phyloP scores from a whole-genome alignment of 805 yeast genomes.

The Huiozyma sinensis region DNA sequence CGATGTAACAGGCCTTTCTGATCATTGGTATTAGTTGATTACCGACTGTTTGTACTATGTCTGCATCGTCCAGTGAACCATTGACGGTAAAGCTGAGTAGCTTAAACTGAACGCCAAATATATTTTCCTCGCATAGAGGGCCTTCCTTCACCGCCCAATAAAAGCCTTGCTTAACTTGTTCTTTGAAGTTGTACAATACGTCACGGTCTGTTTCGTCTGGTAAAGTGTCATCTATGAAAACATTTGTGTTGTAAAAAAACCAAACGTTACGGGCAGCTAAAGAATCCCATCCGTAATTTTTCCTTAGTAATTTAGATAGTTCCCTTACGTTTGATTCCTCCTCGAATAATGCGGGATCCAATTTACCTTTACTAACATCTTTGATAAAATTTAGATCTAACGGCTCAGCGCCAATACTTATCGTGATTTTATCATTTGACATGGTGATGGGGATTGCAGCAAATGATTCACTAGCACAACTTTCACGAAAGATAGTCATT shows the following conservation, averaged over 20 bases:
- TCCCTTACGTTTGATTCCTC: constrained; percentile 37
- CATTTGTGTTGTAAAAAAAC: constrained; percentile 64
- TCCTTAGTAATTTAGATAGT: constrained; percentile 42
- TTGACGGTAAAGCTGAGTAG: constrained; percentile 45
- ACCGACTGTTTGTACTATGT: constrained; percentile 26
- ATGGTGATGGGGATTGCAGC: constrained; percentile 57
- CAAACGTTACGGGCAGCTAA: constrained; percentile 73
- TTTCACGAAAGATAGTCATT: constrained; percentile 66
- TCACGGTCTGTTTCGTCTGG: constrained; percentile 58
- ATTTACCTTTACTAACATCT: constrained; percentile 10
- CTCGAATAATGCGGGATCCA: constrained; percentile 30
- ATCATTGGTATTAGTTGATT: constrained; percentile 75
- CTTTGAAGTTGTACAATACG: constrained; percentile 35
- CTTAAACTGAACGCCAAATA: constrained; percentile 59
- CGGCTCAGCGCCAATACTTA: constrained; percentile 73
- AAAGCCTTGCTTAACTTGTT: constrained; percentile 64
- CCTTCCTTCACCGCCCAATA: constrained; percentile 78
- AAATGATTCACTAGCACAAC: constrained; percentile 54
- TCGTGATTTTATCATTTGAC: constrained; percentile 38
- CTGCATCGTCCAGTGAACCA: constrained; percentile 33
- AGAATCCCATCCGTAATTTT: constrained; percentile 68
- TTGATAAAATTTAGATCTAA: constrained; percentile 41
- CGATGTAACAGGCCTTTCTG: constrained; percentile 75
- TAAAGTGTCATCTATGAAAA: constrained; percentile 60
- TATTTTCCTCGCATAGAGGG: constrained; percentile 81